These are phyloP conservation scores for Diaporthe sp. DNA, from an alignment of 2,329 filamentous ascomycete species.

Conservation along the genomic window DNA sequence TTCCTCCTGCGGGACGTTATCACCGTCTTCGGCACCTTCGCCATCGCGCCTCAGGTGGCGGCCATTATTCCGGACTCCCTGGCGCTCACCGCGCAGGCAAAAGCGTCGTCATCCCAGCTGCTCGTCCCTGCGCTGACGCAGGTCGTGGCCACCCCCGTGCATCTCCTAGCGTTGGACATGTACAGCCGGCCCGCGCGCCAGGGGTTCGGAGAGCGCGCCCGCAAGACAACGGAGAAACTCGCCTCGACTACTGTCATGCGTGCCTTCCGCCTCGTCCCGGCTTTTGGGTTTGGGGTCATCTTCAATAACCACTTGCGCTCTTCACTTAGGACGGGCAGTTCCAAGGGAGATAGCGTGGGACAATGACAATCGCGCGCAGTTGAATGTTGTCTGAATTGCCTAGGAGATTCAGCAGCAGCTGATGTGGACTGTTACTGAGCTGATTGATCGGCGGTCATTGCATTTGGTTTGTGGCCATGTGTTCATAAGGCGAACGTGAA, in stretches of 20 bases:
- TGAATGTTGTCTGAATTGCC: neutral
- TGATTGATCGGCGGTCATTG: neutral
- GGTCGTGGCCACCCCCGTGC: slow-evolving; percentile 20
- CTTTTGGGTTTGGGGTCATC: slow-evolving; percentile 17
- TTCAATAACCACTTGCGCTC: slow-evolving; percentile 5
- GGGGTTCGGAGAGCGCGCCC: neutral
- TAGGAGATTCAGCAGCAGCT: neutral
- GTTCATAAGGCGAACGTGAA: neutral
- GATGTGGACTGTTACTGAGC: neutral
- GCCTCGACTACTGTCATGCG: slow-evolving; percentile 12
- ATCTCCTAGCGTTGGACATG: slow-evolving; percentile 6
- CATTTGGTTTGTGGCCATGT: neutral
- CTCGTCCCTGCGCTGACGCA: slow-evolving; percentile 12
- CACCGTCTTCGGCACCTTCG: slow-evolving; percentile 20
- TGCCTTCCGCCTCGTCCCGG: slow-evolving; percentile 1
- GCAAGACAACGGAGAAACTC: slow-evolving; percentile 1
- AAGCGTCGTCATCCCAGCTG: slow-evolving; percentile 6
- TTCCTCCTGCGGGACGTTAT: slow-evolving; percentile 22
- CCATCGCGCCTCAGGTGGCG: slow-evolving; percentile 10
- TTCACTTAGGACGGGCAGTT: neutral
- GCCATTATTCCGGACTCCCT: slow-evolving; percentile 4
- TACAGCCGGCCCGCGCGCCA: slow-evolving; percentile 1
- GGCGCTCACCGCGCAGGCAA: neutral
- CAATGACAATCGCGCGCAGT: neutral
- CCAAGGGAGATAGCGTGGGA: too few species aligned